A percentile compares a stretch with the other conserved stretches of the same genome.
Conservation (phyloP, 345 rosid genomes). For the Viola odorata region DNA sequence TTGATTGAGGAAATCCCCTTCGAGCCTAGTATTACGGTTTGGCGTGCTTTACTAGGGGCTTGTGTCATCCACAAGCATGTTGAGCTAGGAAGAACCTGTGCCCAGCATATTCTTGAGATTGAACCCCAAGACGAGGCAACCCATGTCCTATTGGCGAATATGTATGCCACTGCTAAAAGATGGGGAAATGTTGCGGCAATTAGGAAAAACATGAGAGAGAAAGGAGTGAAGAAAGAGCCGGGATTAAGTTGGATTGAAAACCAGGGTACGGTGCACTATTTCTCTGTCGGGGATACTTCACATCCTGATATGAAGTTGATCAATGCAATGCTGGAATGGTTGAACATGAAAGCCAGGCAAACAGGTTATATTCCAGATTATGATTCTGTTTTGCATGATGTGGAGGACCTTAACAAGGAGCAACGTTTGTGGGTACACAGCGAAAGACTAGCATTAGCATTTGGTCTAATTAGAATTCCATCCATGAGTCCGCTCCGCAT, state of each 20-base stretch:
- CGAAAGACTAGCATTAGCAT: conserved; percentile 85
- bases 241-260: conserved; percentile 90
- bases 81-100: conserved; percentile 56
- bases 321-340: conserved; percentile 78
- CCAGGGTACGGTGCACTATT: conserved; percentile 59
- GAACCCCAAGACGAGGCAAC: conserved; percentile 72
- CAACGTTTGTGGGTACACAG: conserved; percentile 73
- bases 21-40: conserved; percentile 62
- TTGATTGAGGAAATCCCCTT: conserved; percentile 60
- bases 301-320: conserved; percentile 70
- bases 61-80: conserved; percentile 61
- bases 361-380: conserved; percentile 58
- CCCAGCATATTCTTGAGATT: conserved; percentile 52
- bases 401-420: conserved; percentile 57
- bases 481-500: conserved; percentile 48
- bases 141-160: conserved; percentile 68
- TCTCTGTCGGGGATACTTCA: conserved; percentile 52
- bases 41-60: conserved; percentile 90
- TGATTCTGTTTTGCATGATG: conserved; percentile 45
- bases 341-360: conserved; percentile 57
- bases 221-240: conserved; percentile 69
- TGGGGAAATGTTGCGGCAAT: conserved; percentile 59
- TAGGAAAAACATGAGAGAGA: conserved; percentile 62
- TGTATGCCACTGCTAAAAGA: conserved; percentile 59
- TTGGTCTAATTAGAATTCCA: conserved; percentile 48